Evolutionary conservation across 352 stramenopile genomes (phyloP).

Genomic region (Phytophthora brassicae): DNA sequence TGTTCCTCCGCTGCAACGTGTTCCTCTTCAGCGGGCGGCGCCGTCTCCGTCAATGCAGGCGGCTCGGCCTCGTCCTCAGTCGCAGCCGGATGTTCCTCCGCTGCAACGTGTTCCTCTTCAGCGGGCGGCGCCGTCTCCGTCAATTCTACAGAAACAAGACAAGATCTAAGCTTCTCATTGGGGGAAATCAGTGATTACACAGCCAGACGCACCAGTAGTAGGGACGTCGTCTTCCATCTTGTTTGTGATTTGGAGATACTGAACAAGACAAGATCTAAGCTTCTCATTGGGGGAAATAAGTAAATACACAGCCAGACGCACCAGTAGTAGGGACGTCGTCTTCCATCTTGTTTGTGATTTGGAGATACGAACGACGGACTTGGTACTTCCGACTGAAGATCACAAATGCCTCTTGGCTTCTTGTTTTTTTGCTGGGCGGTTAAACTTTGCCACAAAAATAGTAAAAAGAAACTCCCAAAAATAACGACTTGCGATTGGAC

Average conservation of each 20-base stretch:
- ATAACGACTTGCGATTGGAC: conserved; percentile 26
- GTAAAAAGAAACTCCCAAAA: conserved; percentile 22
- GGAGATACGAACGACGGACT: conserved; percentile 4
- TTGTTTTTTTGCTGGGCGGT: conserved; percentile 7
- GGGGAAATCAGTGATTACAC: neutral
- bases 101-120: too few relatives aligned
- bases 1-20: too few relatives aligned
- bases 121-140: too few relatives aligned
- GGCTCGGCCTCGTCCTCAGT: too few relatives aligned
- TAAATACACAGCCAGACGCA: too few relatives aligned
- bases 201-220: conserved; percentile 41
- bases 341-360: conserved; percentile 39
- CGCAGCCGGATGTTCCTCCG: too few relatives aligned
- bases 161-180: neutral
- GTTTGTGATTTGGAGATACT: neutral
- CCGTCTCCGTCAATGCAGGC: conserved; percentile 20
- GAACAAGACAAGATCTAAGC: neutral
- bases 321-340: conserved; percentile 54
- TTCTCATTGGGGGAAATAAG: neutral
- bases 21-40: conserved; percentile 17
- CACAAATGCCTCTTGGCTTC: conserved; percentile 18
- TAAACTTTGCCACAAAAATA: too few relatives aligned
- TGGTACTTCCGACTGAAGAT: conserved; percentile 28
- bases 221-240: conserved; percentile 62
- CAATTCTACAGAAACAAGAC: too few relatives aligned